phyloP scores from a whole-genome alignment of 208 protist genomes.

The Trichomonas tenax region DNA sequence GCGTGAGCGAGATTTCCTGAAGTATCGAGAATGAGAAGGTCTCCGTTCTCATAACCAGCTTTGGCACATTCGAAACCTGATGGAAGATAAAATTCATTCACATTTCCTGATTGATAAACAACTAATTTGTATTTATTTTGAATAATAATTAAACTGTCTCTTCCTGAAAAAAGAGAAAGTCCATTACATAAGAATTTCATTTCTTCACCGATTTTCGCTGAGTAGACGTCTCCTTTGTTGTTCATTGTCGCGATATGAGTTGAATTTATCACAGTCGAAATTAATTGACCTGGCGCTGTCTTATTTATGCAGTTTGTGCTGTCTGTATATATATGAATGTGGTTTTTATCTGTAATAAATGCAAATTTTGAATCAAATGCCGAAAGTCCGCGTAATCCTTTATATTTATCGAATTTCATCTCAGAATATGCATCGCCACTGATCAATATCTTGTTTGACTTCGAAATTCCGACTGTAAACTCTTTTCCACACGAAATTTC shows the following conservation, averaged over 20 bases:
- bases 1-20: neutral
- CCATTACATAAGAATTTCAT: neutral
- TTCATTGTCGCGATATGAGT: neutral
- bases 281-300: neutral
- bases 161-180: neutral
- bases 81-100: neutral
- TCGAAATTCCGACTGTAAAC: neutral
- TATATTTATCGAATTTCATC: neutral
- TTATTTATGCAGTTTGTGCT: neutral
- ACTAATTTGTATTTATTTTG: neutral
- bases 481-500: neutral
- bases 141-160: neutral
- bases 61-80: neutral
- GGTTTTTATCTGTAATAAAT: neutral
- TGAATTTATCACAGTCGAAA: neutral
- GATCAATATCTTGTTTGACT: neutral
- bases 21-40: neutral
- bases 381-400: neutral
- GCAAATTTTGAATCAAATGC: neutral
- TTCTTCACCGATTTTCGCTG: neutral
- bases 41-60: neutral
- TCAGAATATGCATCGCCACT: neutral
- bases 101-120: neutral
- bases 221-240: neutral
- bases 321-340: neutral